Base-by-base conservation (phyloP, 1,139 yeast species). In the Pneumocystis jirovecii region DNA sequence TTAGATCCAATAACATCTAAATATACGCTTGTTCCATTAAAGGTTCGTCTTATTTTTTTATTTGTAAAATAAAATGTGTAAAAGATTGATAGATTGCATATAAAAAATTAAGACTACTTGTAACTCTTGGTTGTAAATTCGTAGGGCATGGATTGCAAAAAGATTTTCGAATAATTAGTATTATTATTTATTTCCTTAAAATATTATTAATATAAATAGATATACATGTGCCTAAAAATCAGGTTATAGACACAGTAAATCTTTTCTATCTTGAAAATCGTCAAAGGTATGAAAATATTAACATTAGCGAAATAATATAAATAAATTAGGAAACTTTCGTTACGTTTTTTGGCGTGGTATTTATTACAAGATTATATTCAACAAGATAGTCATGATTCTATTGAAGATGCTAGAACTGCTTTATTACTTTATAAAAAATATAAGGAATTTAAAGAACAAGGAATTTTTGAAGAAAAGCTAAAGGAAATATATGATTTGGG, bases 381-480 rank as follows among this genome's bases (percentile, higher is more conserved):
- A 74, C 85, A 84, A 1, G 96, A 95, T 1, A 91, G 91, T 73
- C 99, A 95, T 74, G 97, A 95, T 74, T 91, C 97, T 0, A 89
- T 93, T 62, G 98, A 95, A 73, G 99, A 95, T 77, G 97, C 99
- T 0, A 78, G 81, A 66, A 86, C 95, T 15, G 98, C 99, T 0
- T 80, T 95, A 70, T 76, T 83, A 64, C 77, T 95, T 61, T 95
- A 88, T 76, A 83, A 84, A 70, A 85, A 83, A 72, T 91, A 88
- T 72, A 76, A 82, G 71, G 85, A 85, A 70, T 78, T 91, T 69
- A 77, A 78, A 66, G 79, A 78, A 2, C 74, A 76, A 0, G 93
- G 88, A 0, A 80, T 78, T 39, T 82, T 91, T 68, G 89, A 87
- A 60, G 76, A 75, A 8, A 80, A 83, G 0, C 78, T 93, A 71